phyloP scores from a whole-genome alignment of 2,329 filamentous ascomycete genomes.

The Arthrobotrys megalospora region DNA sequence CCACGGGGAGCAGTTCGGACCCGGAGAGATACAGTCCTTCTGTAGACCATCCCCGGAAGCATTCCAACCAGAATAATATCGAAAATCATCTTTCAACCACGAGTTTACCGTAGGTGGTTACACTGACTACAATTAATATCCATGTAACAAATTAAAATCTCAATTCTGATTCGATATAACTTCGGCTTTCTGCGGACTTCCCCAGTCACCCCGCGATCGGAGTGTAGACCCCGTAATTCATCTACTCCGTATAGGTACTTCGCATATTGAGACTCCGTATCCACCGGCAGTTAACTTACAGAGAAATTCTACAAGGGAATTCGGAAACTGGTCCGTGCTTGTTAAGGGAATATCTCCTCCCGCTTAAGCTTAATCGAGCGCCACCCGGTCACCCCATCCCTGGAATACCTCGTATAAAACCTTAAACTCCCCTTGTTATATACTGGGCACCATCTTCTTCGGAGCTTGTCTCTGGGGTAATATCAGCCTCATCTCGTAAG shows the following conservation, averaged over 20 bases:
- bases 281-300: conserved; percentile 13
- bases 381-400: conserved; percentile 6
- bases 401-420: conserved; percentile 32
- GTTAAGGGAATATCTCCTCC: background rate
- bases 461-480: conserved; percentile 16
- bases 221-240: background rate
- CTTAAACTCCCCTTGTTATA: conserved; percentile 2
- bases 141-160: background rate
- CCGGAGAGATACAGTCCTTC: background rate
- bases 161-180: background rate
- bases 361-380: conserved; percentile 42
- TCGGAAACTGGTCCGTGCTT: conserved; percentile 32
- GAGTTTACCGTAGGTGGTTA: background rate
- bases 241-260: background rate
- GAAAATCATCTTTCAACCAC: background rate
- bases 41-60: background rate
- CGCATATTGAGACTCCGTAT: conserved; percentile 9
- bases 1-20: background rate
- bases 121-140: background rate
- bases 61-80: background rate
- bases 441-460: conserved; percentile 6
- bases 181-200: background rate
- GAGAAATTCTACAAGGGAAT: conserved; percentile 17
- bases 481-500: conserved; percentile 7
- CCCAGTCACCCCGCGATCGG: conserved; percentile 5